Evolutionary conservation across 495 filamentous ascomycete genomes (phyloP).

Genomic region (Penicillium simplicissimum): DNA sequence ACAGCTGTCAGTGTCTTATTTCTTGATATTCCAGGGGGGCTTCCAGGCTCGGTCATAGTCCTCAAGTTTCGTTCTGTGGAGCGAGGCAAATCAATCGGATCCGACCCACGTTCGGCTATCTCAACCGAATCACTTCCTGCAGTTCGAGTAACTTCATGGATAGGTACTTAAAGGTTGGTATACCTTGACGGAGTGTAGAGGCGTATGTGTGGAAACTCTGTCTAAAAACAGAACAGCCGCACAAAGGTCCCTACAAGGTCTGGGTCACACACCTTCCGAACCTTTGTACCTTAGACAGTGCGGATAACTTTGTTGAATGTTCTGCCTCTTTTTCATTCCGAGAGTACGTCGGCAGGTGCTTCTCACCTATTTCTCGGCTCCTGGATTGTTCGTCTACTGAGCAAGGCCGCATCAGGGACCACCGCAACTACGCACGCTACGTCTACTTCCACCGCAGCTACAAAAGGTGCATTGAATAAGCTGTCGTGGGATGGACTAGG

Average conservation of each 20-base stretch:
- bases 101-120: not conserved
- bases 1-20: not conserved
- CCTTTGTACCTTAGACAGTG: no score
- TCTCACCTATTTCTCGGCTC: no score
- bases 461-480: not conserved
- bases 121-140: not conserved
- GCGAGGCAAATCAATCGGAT: not conserved
- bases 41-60: not conserved
- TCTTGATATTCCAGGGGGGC: not conserved
- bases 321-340: no score
- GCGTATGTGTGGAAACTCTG: no score
- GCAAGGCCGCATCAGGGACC: not conserved
- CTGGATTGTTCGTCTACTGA: not conserved
- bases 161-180: no score
- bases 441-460: not conserved
- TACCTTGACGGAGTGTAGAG: no score
- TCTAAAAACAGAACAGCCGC: no score
- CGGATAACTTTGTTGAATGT: no score
- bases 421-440: not conserved
- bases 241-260: no score
- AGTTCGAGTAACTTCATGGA: not conserved
- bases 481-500: not conserved
- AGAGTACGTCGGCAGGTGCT: no score
- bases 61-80: not conserved
- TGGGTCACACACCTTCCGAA: no score